phyloP scores from a whole-genome alignment of 2,329 filamentous ascomycete genomes.

The Lachnellula arida region DNA sequence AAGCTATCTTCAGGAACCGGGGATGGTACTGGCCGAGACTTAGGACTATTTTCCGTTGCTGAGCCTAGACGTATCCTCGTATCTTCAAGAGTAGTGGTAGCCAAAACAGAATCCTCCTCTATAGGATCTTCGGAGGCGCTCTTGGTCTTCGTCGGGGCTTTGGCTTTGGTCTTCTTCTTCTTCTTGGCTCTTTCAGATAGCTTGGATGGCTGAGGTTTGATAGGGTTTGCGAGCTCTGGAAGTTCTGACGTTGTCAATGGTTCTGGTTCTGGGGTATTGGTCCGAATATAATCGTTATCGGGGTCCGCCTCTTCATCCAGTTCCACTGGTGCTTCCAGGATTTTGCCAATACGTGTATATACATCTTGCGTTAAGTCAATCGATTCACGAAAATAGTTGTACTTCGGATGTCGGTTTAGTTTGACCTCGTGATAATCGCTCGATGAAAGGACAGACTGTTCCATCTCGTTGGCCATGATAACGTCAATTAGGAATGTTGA shows the following conservation, averaged over 20 bases:
- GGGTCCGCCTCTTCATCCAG: no score
- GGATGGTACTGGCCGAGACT: not conserved
- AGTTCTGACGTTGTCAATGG: not conserved
- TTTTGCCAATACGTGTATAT: not conserved
- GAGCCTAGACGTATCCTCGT: not conserved
- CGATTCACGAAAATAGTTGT: not conserved
- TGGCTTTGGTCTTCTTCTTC: not conserved
- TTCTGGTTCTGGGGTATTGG: not conserved
- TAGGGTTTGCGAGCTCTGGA: not conserved
- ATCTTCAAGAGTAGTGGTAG: not conserved
- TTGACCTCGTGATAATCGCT: not conserved
- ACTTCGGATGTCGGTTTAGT: slow-evolving; percentile 1
- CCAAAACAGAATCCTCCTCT: not conserved
- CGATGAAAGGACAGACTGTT: slow-evolving; percentile 1
- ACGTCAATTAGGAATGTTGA: slow-evolving; percentile 15
- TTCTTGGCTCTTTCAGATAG: not conserved
- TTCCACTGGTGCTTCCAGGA: not conserved
- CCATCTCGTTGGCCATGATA: slow-evolving; percentile 13
- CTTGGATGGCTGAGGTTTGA: not conserved
- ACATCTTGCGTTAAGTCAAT: not conserved
- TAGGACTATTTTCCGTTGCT: not conserved
- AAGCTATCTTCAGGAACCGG: not conserved
- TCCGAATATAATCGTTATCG: no score
- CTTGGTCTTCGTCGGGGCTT: not conserved
- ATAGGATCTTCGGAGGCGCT: not conserved